Percentiles rank a stretch among this genome's conserved stretches.
Conservation (phyloP, 1,284 basidiomycete species). For the Papiliotrema flavescens region DNA sequence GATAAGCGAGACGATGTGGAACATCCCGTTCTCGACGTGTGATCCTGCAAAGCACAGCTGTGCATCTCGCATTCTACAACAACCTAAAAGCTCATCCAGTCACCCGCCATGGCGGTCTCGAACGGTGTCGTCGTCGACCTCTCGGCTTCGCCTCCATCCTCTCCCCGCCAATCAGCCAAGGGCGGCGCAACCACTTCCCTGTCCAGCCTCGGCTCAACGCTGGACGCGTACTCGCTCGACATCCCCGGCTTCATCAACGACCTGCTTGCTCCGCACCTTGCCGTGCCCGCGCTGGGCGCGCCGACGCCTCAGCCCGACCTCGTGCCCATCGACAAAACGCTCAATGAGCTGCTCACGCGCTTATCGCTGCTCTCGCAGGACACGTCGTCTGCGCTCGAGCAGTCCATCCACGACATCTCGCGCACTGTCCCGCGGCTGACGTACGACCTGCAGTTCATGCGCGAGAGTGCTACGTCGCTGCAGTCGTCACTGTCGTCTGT, state of each 20-base stretch:
- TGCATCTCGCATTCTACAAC: no score
- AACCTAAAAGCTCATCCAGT: no score
- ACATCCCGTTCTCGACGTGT: no score
- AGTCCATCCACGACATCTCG: slow-evolving; percentile 82
- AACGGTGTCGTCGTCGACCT: slow-evolving; percentile 5
- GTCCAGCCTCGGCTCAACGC: slow-evolving; percentile 32
- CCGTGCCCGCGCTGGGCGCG: slow-evolving; percentile 16
- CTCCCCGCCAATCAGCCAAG: slow-evolving; percentile 16
- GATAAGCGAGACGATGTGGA: no score
- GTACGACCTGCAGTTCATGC: slow-evolving; percentile 93
- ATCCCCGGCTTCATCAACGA: slow-evolving; percentile 46
- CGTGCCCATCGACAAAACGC: slow-evolving; percentile 65
- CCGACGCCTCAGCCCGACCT: slow-evolving; percentile 51
- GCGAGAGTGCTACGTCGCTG: slow-evolving; percentile 75
- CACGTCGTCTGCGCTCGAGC: slow-evolving; percentile 76
- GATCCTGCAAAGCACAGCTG: no score
- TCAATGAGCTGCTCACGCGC: slow-evolving; percentile 66
- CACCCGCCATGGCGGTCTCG: neutral
- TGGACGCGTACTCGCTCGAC: slow-evolving; percentile 38
- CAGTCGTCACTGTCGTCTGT: slow-evolving; percentile 49
- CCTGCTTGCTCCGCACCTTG: slow-evolving; percentile 30
- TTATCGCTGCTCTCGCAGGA: slow-evolving; percentile 82
- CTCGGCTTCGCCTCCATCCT: slow-evolving; percentile 6
- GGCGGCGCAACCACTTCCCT: slow-evolving; percentile 23
- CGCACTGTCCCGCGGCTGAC: slow-evolving; percentile 79